A percentile compares a stretch with the other conserved stretches of the same genome.
Evolutionary conservation across 768 basidiomycete species (phyloP).

Genomic region (Lentinula raphanica): DNA sequence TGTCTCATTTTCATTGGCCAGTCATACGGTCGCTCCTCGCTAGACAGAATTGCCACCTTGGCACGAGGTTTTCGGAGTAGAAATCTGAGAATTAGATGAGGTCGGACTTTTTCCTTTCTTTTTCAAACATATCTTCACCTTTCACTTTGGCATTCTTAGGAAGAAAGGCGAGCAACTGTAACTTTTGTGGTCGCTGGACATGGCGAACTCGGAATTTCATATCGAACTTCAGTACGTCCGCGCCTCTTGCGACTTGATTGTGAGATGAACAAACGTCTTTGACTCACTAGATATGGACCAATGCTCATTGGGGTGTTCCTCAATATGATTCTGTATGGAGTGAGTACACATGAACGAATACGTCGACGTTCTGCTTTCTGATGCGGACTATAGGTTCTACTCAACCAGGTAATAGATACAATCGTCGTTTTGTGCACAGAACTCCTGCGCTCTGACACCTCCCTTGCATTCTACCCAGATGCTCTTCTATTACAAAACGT

Average conservation of each 20-base stretch:
- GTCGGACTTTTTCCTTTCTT: neutral
- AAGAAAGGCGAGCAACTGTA: neutral
- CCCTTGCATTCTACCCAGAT: neutral
- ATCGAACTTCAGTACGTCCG: slow-evolving; percentile 1
- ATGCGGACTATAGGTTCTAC: neutral
- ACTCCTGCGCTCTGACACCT: no score
- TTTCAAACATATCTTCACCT: neutral
- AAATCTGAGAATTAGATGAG: neutral
- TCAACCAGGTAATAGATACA: neutral
- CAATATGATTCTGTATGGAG: slow-evolving; percentile 4
- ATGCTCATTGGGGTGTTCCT: slow-evolving; percentile 5
- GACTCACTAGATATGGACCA: neutral
- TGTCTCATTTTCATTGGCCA: neutral
- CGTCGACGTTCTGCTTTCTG: neutral
- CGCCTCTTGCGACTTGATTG: neutral
- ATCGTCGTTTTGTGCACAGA: no score
- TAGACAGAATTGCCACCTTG: neutral
- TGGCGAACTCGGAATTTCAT: slow-evolving; percentile 1
- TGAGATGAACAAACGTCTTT: neutral
- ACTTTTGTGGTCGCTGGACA: neutral
- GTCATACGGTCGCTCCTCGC: neutral
- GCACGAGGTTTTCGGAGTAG: neutral
- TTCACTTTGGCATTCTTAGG: neutral
- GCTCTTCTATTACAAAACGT: neutral
- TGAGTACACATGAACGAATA: neutral